Conservation (phyloP, 371 early-diverging fungal species). For the Mucor ambiguus region DNA sequence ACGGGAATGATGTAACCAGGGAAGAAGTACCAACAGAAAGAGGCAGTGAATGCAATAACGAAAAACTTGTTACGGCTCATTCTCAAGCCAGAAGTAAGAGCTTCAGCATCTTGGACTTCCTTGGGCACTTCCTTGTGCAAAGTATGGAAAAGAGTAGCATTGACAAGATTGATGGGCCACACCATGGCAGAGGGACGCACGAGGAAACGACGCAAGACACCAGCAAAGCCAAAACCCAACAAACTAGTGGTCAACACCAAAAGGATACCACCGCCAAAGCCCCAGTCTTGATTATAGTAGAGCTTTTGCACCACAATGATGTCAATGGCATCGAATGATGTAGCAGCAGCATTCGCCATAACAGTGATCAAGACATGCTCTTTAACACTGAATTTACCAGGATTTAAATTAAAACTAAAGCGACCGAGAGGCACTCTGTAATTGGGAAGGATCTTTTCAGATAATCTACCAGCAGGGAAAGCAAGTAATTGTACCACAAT, state of each 20-base stretch:
- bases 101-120: conserved; percentile 38
- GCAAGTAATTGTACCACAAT: conserved; percentile 71
- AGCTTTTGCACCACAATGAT: conserved; percentile 72
- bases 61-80: conserved; percentile 64
- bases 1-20: conserved; percentile 63
- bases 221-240: conserved; percentile 87
- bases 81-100: conserved; percentile 29
- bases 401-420: conserved; percentile 57
- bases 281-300: conserved; percentile 67
- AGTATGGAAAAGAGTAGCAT: conserved; percentile 74
- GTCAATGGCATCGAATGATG: conserved; percentile 71
- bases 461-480: conserved; percentile 66
- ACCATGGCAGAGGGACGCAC: conserved; percentile 83
- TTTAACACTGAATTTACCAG: conserved; percentile 80
- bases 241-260: conserved; percentile 69
- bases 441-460: conserved; percentile 60
- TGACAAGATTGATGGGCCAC: conserved; percentile 81
- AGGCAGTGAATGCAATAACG: conserved; percentile 53
- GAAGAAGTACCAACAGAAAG: conserved; percentile 52
- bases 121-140: conserved; percentile 60
- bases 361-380: conserved; percentile 70
- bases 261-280: conserved; percentile 62
- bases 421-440: conserved; percentile 29
- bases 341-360: conserved; percentile 64
- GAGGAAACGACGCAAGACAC: conserved; percentile 73